These are phyloP conservation scores for Termitomyces heimii DNA, from an alignment of 768 basidiomycete species.

Conservation along the genomic window DNA sequence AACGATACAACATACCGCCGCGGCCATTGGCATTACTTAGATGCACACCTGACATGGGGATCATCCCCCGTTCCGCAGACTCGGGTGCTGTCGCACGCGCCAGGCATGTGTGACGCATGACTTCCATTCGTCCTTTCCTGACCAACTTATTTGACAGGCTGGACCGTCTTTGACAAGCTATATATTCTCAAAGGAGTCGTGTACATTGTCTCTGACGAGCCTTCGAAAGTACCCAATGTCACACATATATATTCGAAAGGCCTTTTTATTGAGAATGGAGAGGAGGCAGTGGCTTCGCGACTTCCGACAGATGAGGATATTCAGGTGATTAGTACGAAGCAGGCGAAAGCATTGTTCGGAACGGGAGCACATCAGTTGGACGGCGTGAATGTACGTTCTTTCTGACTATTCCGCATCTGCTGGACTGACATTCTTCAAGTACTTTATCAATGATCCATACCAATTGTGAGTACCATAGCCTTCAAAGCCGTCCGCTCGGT, in stretches of 20 bases:
- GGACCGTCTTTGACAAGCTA: constrained; percentile 84
- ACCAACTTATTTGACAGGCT: constrained; percentile 43
- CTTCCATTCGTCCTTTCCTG: background rate
- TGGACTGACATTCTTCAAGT: constrained; percentile 32
- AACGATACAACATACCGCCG: constrained; percentile 4
- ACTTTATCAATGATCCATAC: constrained; percentile 77
- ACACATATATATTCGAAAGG: constrained; percentile 69
- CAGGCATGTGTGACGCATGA: constrained; percentile 40
- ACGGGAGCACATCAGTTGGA: constrained; percentile 67
- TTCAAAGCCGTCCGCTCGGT: background rate
- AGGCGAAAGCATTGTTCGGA: constrained; percentile 69
- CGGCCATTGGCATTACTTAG: constrained; percentile 9
- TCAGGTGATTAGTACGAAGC: constrained; percentile 60
- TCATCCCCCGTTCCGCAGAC: constrained; percentile 45
- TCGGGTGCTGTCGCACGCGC: constrained; percentile 66
- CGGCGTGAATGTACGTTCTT: constrained; percentile 57
- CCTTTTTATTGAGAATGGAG: constrained; percentile 49
- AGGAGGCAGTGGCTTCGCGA: constrained; percentile 48
- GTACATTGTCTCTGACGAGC: constrained; percentile 75
- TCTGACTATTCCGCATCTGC: background rate
- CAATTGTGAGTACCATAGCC: constrained; percentile 63
- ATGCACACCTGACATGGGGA: constrained; percentile 34
- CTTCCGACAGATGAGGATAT: constrained; percentile 78
- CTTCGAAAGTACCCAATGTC: constrained; percentile 58
- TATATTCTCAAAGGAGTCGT: constrained; percentile 79